Percentiles rank a stretch among this genome's conserved stretches.
phyloP scores from a whole-genome alignment of 768 basidiomycete species.

The Kwoniella mangroviensis region DNA sequence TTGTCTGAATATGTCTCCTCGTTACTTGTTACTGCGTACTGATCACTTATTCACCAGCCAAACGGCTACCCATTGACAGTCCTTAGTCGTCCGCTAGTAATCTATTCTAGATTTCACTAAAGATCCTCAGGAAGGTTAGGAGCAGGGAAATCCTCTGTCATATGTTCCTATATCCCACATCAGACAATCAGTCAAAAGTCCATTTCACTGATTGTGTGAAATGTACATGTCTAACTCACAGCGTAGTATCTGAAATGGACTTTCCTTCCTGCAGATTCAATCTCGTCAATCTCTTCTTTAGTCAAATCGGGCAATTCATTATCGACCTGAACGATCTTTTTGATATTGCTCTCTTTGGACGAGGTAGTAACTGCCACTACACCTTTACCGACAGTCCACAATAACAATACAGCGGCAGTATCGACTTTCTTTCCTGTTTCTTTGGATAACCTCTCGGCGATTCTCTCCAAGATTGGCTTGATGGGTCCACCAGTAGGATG shows the following conservation, averaged over 20 bases:
- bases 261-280: constrained; percentile 51
- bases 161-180: constrained; percentile 41
- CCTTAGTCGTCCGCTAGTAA: too few relatives aligned
- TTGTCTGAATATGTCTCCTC: too few relatives aligned
- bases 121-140: constrained; percentile 35
- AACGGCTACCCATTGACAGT: too few relatives aligned
- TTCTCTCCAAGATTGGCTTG: constrained; percentile 45
- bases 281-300: constrained; percentile 56
- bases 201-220: too few relatives aligned
- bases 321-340: constrained; percentile 43
- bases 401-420: constrained; percentile 33
- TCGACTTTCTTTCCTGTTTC: constrained; percentile 44
- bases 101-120: neutral
- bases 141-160: constrained; percentile 52
- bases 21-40: too few relatives aligned
- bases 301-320: constrained; percentile 36
- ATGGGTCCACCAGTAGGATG: constrained; percentile 46
- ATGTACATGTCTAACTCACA: constrained; percentile 20
- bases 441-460: constrained; percentile 34
- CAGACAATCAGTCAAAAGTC: too few relatives aligned
- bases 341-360: constrained; percentile 39
- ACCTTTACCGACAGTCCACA: constrained; percentile 50
- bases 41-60: too few relatives aligned
- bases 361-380: constrained; percentile 50
- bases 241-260: constrained; percentile 53